Evolutionary conservation across 2,329 filamentous ascomycete species (phyloP).

Genomic region (Emmonsia crescens): DNA sequence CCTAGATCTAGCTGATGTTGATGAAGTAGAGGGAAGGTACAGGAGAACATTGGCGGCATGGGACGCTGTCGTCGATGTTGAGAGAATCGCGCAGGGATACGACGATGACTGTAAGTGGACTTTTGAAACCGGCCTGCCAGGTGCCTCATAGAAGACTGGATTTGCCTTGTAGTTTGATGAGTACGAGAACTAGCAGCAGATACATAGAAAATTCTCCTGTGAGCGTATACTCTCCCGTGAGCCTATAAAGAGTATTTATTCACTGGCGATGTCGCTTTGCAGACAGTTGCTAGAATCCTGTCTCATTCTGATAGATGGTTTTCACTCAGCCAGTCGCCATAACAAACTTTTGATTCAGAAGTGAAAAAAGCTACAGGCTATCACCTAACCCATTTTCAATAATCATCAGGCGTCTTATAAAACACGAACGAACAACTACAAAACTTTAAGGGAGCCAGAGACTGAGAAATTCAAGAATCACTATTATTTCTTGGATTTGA

Average conservation of each 20-base stretch:
- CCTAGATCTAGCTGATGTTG: not conserved
- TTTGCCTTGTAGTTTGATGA: not conserved
- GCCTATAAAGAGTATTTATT: not conserved
- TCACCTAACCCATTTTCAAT: too few relatives aligned
- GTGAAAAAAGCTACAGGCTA: too few relatives aligned
- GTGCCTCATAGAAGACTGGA: not conserved
- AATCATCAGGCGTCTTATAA: too few relatives aligned
- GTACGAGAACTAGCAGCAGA: not conserved
- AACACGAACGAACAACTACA: too few relatives aligned
- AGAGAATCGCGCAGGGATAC: conserved; percentile 11
- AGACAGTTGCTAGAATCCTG: too few relatives aligned
- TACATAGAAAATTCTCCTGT: not conserved
- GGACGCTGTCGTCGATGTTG: conserved; percentile 9
- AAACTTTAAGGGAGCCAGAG: too few relatives aligned
- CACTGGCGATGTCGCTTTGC: not conserved
- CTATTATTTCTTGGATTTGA: too few relatives aligned
- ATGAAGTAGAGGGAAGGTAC: conserved; percentile 10
- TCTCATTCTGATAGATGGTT: too few relatives aligned
- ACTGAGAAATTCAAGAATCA: too few relatives aligned
- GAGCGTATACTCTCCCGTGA: not conserved
- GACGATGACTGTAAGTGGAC: conserved; percentile 11
- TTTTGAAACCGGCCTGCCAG: conserved; percentile 10
- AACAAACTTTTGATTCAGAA: too few relatives aligned
- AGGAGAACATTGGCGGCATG: conserved; percentile 10
- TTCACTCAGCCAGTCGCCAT: too few relatives aligned